phyloP scores from a whole-genome alignment of 176 grass and related monocot species.

The Alloteropsis semialata region DNA sequence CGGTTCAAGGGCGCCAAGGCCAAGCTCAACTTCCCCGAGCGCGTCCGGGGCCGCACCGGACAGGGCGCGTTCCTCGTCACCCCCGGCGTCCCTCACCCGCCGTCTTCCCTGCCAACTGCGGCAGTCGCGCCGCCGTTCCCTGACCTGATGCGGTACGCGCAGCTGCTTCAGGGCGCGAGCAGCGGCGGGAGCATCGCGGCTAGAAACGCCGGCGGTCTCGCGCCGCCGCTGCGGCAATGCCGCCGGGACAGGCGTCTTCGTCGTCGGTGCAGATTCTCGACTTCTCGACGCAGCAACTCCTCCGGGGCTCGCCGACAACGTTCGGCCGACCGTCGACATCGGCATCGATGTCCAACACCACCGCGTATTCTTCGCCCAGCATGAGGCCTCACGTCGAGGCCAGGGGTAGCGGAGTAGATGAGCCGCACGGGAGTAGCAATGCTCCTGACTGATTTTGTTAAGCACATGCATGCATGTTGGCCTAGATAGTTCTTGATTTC shows the following conservation, averaged over 20 bases:
- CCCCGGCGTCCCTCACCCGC: neutral
- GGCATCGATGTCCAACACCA: neutral
- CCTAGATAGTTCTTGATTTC: neutral
- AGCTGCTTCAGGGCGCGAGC: conserved; percentile 41
- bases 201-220: neutral
- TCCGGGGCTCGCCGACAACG: neutral
- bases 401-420: neutral
- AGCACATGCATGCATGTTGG: neutral
- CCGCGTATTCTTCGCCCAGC: neutral
- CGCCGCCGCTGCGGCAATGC: neutral
- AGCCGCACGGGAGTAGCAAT: neutral
- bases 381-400: conserved; percentile 17
- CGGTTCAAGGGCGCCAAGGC: conserved; percentile 78
- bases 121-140: conserved; percentile 31
- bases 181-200: neutral
- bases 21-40: conserved; percentile 86
- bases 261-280: conserved; percentile 20
- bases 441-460: neutral
- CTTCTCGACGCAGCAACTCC: conserved; percentile 40
- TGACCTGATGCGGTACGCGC: conserved; percentile 56
- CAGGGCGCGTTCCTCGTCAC: conserved; percentile 41
- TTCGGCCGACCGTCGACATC: neutral
- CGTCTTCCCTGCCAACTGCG: neutral
- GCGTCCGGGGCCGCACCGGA: conserved; percentile 54
- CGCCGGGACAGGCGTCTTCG: neutral